These are phyloP conservation scores for Capsicum baccatum DNA, from an alignment of 257 asterid genomes.

Conservation along the genomic window DNA sequence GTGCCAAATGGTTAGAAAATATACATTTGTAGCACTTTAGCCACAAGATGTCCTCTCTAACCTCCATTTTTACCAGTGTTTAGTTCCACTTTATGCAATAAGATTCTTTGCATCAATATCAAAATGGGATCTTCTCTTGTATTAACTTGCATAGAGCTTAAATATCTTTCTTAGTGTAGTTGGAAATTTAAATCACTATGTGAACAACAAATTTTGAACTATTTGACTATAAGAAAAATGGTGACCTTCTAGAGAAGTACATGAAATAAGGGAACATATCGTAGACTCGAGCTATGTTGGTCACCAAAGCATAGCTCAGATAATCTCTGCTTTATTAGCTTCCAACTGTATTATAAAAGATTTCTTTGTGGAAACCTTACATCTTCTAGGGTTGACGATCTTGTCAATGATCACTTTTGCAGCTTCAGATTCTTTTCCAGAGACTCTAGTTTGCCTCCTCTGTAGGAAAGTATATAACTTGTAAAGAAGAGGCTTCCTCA, in stretches of 20 bases:
- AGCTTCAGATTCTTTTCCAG: neutral
- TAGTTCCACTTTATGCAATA: neutral
- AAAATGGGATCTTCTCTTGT: constrained; percentile 16
- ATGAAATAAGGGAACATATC: neutral
- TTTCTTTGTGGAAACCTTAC: constrained; percentile 3
- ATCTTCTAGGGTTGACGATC: neutral
- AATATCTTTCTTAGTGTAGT: neutral
- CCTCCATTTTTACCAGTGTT: neutral
- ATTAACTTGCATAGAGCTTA: neutral
- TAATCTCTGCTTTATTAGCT: neutral
- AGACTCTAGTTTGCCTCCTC: neutral
- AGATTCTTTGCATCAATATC: constrained; percentile 16
- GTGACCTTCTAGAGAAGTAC: constrained; percentile 16
- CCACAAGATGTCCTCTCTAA: constrained; percentile 13
- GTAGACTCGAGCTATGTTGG: neutral
- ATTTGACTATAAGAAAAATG: neutral
- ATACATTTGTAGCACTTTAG: neutral
- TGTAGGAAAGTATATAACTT: neutral
- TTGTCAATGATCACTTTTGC: neutral
- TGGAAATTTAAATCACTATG: neutral
- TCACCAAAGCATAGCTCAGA: neutral
- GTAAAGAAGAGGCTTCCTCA: neutral
- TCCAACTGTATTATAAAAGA: neutral
- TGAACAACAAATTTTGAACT: neutral
- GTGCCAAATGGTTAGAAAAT: constrained; percentile 15